Percentiles rank a stretch among this genome's conserved stretches.
phyloP scores from a whole-genome alignment of 805 yeast species.

The Metschnikowia borealis region DNA sequence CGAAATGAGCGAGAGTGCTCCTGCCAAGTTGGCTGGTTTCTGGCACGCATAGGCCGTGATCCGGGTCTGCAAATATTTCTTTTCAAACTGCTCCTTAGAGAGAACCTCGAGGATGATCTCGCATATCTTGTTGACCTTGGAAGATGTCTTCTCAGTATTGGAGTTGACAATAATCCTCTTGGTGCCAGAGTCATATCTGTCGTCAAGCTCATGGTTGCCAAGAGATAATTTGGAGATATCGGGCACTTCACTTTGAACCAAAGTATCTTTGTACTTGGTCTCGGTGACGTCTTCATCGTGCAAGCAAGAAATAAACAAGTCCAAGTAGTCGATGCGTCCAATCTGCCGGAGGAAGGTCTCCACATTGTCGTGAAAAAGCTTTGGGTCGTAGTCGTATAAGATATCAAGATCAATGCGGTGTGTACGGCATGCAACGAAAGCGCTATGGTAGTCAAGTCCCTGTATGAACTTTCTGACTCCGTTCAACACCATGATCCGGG shows the following conservation, averaged over 20 bases:
- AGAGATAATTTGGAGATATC: conserved; percentile 8
- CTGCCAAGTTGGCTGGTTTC: conserved; percentile 77
- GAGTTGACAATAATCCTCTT: conserved; percentile 39
- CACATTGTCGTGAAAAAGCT: conserved; percentile 57
- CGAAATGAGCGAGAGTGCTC: conserved; percentile 66
- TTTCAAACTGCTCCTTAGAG: conserved; percentile 45
- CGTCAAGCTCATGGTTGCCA: background rate
- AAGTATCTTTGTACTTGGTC: conserved; percentile 80
- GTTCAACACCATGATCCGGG: conserved; percentile 84
- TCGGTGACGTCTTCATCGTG: conserved; percentile 80
- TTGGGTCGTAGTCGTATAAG: conserved; percentile 81
- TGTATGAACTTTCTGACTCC: conserved; percentile 73
- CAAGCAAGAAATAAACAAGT: conserved; percentile 80
- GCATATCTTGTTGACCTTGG: conserved; percentile 77
- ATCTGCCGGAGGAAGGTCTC: conserved; percentile 68
- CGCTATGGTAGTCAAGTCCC: conserved; percentile 55
- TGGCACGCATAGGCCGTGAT: conserved; percentile 92
- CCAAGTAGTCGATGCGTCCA: conserved; percentile 69
- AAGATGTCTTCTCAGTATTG: conserved; percentile 33
- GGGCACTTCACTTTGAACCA: conserved; percentile 3
- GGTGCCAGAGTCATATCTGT: conserved; percentile 1
- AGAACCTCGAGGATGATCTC: conserved; percentile 61
- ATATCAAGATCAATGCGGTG: conserved; percentile 91
- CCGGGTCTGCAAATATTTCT: conserved; percentile 66
- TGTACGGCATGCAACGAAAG: conserved; percentile 79